These are phyloP conservation scores for Coniochaeta sp. DNA, from an alignment of 2,329 filamentous ascomycete genomes.

Conservation along the genomic window DNA sequence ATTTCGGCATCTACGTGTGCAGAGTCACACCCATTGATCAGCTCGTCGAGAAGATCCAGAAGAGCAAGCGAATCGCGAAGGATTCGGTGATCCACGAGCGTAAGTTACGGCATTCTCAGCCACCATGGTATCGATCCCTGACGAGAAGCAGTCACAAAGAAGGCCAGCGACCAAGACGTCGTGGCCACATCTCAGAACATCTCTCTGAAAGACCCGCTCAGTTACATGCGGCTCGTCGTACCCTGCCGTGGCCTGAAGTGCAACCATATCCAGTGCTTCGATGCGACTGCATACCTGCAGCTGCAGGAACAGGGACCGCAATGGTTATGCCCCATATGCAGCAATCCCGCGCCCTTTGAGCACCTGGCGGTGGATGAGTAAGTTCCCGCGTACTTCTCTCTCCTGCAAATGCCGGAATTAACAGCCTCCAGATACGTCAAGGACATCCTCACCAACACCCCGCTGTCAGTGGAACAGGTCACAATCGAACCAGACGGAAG, in stretches of 20 bases:
- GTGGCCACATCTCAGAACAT: slow-evolving; percentile 81
- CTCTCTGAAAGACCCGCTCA: slow-evolving; percentile 88
- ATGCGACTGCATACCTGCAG: slow-evolving; percentile 85
- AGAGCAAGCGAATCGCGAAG: slow-evolving; percentile 67
- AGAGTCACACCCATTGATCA: slow-evolving; percentile 63
- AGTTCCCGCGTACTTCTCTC: slow-evolving; percentile 21
- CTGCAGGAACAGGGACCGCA: slow-evolving; percentile 94
- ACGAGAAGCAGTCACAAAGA: slow-evolving; percentile 58
- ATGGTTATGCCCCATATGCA: slow-evolving; percentile 94
- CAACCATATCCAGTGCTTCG: slow-evolving; percentile 90
- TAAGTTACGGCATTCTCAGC: slow-evolving; percentile 34
- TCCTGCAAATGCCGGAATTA: neutral
- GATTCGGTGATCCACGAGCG: slow-evolving; percentile 77
- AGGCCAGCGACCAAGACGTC: slow-evolving; percentile 81
- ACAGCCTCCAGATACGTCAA: slow-evolving; percentile 61
- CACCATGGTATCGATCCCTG: slow-evolving; percentile 6
- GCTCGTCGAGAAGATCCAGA: slow-evolving; percentile 61
- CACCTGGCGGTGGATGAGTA: slow-evolving; percentile 82
- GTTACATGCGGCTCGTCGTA: slow-evolving; percentile 71
- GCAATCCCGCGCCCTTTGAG: slow-evolving; percentile 73
- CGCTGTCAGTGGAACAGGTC: slow-evolving; percentile 69
- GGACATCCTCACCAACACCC: slow-evolving; percentile 73
- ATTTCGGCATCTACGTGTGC: slow-evolving; percentile 68
- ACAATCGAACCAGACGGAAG: slow-evolving; percentile 81
- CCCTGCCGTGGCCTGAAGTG: slow-evolving; percentile 77